Evolutionary conservation across 2,329 filamentous ascomycete genomes (phyloP).

Genomic region (Trichoderma brevicompactum): DNA sequence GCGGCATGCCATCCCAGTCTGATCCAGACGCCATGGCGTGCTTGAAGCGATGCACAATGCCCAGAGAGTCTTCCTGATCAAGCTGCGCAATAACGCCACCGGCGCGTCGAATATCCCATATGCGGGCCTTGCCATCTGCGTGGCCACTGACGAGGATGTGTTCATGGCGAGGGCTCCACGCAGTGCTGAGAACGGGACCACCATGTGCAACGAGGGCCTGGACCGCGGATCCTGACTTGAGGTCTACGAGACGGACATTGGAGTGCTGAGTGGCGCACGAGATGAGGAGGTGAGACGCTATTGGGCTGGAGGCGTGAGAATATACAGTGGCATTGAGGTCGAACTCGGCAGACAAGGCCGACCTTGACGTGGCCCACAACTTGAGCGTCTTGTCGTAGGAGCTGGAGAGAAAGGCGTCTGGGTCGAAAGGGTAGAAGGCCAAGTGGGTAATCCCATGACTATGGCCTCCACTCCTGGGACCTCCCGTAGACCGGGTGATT

Average conservation of each 20-base stretch:
- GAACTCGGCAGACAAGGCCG: slow-evolving; percentile 67
- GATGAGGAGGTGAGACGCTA: slow-evolving; percentile 75
- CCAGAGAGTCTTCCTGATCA: slow-evolving; percentile 82
- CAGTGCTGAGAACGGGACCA: slow-evolving; percentile 68
- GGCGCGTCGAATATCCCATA: slow-evolving; percentile 87
- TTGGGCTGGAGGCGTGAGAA: slow-evolving; percentile 75
- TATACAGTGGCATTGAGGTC: slow-evolving; percentile 71
- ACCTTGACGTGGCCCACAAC: slow-evolving; percentile 69
- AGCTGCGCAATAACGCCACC: slow-evolving; percentile 76
- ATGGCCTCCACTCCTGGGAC: slow-evolving; percentile 49
- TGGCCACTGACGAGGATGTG: slow-evolving; percentile 82
- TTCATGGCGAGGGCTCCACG: slow-evolving; percentile 82
- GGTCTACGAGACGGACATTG: slow-evolving; percentile 80
- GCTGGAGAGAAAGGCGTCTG: slow-evolving; percentile 73
- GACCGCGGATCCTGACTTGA: slow-evolving; percentile 75
- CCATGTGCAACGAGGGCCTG: slow-evolving; percentile 72
- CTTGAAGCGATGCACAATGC: slow-evolving; percentile 56
- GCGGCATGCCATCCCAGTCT: slow-evolving; percentile 39
- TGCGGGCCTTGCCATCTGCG: slow-evolving; percentile 78
- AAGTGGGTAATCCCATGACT: slow-evolving; percentile 76
- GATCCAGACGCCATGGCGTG: slow-evolving; percentile 41
- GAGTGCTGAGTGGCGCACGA: slow-evolving; percentile 89
- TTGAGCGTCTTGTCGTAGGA: slow-evolving; percentile 80
- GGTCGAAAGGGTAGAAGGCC: slow-evolving; percentile 79
- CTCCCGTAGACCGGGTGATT: slow-evolving; percentile 49